phyloP scores from a whole-genome alignment of 257 asterid genomes.

The Schizonepeta tenuifolia region DNA sequence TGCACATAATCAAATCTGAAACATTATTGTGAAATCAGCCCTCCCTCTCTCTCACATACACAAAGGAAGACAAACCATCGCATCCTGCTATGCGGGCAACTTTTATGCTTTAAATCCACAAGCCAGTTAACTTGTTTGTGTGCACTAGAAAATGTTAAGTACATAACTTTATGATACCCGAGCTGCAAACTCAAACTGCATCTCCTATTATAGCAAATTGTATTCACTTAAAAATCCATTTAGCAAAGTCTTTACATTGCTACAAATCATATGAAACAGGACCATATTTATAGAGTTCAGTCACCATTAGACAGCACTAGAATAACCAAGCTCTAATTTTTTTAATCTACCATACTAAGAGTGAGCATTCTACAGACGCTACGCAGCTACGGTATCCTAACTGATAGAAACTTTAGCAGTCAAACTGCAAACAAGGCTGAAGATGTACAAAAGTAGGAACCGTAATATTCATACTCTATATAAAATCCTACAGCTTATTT shows the following conservation, averaged over 20 bases:
- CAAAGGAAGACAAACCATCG: not conserved
- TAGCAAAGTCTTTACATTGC: no score
- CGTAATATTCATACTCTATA: slow-evolving; percentile 6
- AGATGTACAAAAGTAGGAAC: not conserved
- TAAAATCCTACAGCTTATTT: no score
- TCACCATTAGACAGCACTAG: not conserved
- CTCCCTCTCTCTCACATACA: not conserved
- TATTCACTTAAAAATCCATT: not conserved
- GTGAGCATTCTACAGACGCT: not conserved
- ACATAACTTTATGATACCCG: not conserved
- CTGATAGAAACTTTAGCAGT: not conserved
- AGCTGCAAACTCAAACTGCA: not conserved
- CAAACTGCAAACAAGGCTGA: not conserved
- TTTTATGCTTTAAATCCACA: not conserved
- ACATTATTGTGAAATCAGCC: not conserved
- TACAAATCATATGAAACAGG: not conserved
- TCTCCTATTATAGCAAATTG: not conserved
- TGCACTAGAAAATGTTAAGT: not conserved
- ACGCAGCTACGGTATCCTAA: not conserved
- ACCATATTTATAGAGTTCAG: not conserved
- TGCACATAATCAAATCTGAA: not conserved
- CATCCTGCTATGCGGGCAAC: not conserved
- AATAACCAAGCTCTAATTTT: not conserved
- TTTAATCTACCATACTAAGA: not conserved
- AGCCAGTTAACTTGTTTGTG: not conserved